Evolutionary conservation across 768 basidiomycete species (phyloP).

Genomic region (Boletus huronensis): DNA sequence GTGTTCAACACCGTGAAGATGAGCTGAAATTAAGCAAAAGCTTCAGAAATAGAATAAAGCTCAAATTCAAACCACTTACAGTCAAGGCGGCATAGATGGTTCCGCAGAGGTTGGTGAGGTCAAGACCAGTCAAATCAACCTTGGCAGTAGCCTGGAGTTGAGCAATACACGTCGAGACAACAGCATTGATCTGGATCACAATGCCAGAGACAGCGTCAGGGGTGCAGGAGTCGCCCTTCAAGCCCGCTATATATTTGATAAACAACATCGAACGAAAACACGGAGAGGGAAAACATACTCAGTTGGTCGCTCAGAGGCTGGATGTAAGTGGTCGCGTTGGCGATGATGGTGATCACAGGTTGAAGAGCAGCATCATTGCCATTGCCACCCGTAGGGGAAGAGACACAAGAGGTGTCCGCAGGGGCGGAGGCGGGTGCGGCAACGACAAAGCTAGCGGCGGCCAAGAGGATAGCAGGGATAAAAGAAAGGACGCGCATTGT

Average conservation of each 20-base stretch:
- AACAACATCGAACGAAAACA: not conserved
- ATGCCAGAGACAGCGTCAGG: conserved; percentile 5
- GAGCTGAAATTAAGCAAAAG: not conserved
- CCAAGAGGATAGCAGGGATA: conserved; percentile 10
- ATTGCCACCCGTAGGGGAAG: not conserved
- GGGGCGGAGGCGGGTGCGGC: conserved; percentile 3
- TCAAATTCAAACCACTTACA: not conserved
- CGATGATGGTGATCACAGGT: conserved; percentile 11
- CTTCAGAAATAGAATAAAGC: not conserved
- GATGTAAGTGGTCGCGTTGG: conserved; percentile 6
- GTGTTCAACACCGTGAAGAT: conserved; percentile 2
- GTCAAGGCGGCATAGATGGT: conserved; percentile 5
- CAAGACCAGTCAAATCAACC: conserved; percentile 9
- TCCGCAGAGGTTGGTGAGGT: conserved; percentile 1
- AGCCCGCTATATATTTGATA: not conserved
- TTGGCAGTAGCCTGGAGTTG: conserved; percentile 6
- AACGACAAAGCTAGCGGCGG: conserved; percentile 5
- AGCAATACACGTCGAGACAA: conserved; percentile 3
- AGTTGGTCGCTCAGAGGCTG: conserved; percentile 4
- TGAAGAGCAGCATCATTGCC: conserved; percentile 9
- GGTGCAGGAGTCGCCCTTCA: conserved; percentile 5
- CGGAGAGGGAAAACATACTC: not conserved
- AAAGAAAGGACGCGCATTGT: conserved; percentile 18
- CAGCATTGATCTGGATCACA: conserved; percentile 10
- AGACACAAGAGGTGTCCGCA: conserved; percentile 3